phyloP scores from a whole-genome alignment of 1,139 yeast species.

The Spathaspora sp. region DNA sequence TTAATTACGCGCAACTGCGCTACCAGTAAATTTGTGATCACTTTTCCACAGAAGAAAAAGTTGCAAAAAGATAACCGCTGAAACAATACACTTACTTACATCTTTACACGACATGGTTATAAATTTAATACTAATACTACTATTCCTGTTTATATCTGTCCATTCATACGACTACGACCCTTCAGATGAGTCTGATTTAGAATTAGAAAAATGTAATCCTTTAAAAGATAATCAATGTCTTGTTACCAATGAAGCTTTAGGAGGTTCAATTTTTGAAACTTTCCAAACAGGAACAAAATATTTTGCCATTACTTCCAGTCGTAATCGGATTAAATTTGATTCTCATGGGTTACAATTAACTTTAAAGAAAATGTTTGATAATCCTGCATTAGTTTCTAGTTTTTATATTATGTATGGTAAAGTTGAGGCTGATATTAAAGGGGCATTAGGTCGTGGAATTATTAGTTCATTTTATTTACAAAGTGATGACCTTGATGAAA shows the following conservation, averaged over 20 bases:
- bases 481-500: constrained; percentile 49
- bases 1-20: background rate
- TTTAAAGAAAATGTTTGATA: constrained; percentile 31
- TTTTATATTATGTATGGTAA: constrained; percentile 43
- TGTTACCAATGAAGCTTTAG: constrained; percentile 24
- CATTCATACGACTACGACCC: background rate
- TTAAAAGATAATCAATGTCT: constrained; percentile 20
- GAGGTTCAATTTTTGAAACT: constrained; percentile 15
- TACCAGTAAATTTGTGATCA: background rate
- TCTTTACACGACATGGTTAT: background rate
- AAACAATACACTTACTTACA: background rate
- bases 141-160: background rate
- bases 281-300: constrained; percentile 14
- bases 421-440: constrained; percentile 40
- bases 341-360: constrained; percentile 19
- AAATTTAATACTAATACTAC: background rate
- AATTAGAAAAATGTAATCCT: constrained; percentile 26
- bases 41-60: constrained; percentile 1
- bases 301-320: constrained; percentile 12
- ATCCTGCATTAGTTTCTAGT: constrained; percentile 37
- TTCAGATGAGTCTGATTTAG: constrained; percentile 10
- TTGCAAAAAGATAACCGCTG: constrained; percentile 4
- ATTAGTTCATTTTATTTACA: constrained; percentile 46
- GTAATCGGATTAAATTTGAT: constrained; percentile 13
- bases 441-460: constrained; percentile 42